Evolutionary conservation across 2,329 filamentous ascomycete species (phyloP).

Genomic region (Calonectria fujianensis): DNA sequence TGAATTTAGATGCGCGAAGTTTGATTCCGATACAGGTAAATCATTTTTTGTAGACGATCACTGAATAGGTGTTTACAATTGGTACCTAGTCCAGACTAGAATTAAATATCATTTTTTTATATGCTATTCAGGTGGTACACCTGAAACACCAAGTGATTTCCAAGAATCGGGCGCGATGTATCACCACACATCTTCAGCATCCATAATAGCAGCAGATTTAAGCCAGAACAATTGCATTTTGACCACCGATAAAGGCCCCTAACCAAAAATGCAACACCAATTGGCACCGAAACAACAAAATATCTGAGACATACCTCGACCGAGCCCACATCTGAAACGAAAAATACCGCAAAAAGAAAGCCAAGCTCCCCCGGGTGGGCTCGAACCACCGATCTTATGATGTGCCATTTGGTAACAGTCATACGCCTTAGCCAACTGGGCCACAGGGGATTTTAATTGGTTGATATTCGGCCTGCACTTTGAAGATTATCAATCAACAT

Average conservation of each 20-base stretch:
- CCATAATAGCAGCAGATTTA: neutral
- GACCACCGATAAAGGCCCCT: too few relatives aligned
- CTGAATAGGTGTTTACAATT: neutral
- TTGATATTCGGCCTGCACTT: neutral
- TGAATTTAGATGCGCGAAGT: neutral
- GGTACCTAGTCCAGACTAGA: neutral
- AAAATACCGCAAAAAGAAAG: neutral
- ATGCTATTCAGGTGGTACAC: neutral
- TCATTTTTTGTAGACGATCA: neutral
- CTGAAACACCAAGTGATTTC: neutral
- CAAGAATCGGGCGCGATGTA: neutral
- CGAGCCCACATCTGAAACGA: neutral
- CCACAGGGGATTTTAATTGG: slow-evolving; percentile 57
- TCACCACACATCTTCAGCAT: neutral
- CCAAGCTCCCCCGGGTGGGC: slow-evolving; percentile 32
- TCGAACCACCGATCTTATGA: slow-evolving; percentile 38
- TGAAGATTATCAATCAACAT: neutral
- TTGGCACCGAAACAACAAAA: neutral
- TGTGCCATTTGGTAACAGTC: slow-evolving; percentile 68
- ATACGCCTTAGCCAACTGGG: slow-evolving; percentile 75
- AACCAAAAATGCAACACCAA: too few relatives aligned
- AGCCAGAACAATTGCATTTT: neutral
- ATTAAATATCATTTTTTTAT: neutral
- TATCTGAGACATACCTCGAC: neutral
- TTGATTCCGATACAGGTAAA: neutral